A percentile compares a stretch with the other conserved stretches of the same genome.
phyloP scores from a whole-genome alignment of 495 filamentous ascomycete species.

The Friedmanniomyces endolithicus region DNA sequence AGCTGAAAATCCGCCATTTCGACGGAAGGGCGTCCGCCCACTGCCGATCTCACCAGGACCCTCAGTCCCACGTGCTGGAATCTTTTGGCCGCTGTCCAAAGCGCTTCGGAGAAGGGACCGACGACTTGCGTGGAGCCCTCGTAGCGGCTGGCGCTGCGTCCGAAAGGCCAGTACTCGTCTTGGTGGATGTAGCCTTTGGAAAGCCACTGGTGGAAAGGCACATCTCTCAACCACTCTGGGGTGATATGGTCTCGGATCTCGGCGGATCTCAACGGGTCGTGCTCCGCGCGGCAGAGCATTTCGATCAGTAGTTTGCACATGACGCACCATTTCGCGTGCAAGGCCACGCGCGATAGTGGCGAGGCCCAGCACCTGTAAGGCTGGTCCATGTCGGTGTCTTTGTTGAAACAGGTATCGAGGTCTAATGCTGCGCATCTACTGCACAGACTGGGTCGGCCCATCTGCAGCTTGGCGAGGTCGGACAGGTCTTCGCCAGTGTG shows the following conservation, averaged over 20 bases:
- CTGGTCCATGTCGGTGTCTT: not conserved
- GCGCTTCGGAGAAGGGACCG: not conserved
- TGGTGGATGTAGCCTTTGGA: not conserved
- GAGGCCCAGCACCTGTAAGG: not conserved
- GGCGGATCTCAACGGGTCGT: not conserved
- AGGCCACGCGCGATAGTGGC: not conserved
- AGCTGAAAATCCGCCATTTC: not conserved
- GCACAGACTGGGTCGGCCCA: not conserved
- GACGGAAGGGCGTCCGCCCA: not conserved
- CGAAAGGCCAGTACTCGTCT: not conserved
- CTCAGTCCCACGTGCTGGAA: not conserved
- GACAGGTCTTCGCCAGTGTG: not conserved
- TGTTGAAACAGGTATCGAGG: not conserved
- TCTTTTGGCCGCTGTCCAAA: not conserved
- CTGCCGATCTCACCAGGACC: not conserved
- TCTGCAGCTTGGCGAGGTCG: not conserved
- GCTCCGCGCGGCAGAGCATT: not conserved
- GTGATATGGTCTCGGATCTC: not conserved
- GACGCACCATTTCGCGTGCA: not conserved
- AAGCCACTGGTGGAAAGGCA: not conserved
- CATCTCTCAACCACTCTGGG: not conserved
- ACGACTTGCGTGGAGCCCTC: not conserved
- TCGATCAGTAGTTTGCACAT: not conserved
- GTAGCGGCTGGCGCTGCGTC: not conserved
- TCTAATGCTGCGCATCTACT: not conserved